Conservation (phyloP, 1,284 basidiomycete species). For the Xerocomus nothofagi region DNA sequence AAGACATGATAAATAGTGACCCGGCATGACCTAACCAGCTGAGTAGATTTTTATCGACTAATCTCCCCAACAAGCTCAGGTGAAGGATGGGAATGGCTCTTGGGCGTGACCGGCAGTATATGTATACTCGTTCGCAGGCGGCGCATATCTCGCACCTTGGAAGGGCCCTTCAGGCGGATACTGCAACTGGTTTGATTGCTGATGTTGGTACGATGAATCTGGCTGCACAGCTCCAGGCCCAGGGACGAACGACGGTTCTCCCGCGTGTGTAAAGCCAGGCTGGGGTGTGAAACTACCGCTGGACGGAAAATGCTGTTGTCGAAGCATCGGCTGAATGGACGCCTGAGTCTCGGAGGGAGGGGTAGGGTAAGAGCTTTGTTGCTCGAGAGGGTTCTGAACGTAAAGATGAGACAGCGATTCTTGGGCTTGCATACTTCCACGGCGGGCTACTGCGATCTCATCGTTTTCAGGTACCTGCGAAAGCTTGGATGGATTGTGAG, state of each 20-base stretch:
- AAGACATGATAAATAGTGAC: conserved; percentile 11
- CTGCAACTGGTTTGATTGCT: conserved; percentile 14
- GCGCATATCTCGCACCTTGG: conserved; percentile 16
- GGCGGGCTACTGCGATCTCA: conserved; percentile 26
- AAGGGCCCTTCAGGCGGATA: conserved; percentile 25
- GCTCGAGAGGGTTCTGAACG: conserved; percentile 22
- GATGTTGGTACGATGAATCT: conserved; percentile 16
- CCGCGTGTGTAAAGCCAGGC: conserved; percentile 14
- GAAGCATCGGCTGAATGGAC: conserved; percentile 17
- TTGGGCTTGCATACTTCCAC: conserved; percentile 26
- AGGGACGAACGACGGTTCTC: conserved; percentile 22
- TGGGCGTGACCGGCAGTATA: conserved; percentile 28
- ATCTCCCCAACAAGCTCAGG: conserved; percentile 7
- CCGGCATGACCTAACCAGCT: background rate
- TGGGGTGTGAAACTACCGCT: conserved; percentile 16
- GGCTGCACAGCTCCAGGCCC: conserved; percentile 11
- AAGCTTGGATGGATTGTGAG: conserved; percentile 19
- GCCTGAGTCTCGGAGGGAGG: conserved; percentile 19
- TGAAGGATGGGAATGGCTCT: conserved; percentile 26
- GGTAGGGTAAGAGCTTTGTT: conserved; percentile 17
- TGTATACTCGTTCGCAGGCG: conserved; percentile 24
- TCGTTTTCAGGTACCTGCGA: conserved; percentile 27
- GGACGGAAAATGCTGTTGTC: conserved; percentile 23
- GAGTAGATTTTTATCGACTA: background rate
- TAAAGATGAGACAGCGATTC: conserved; percentile 25